These are phyloP conservation scores for Sclerotinia subarctica DNA, from an alignment of 2,329 filamentous ascomycete genomes.

Conservation along the genomic window DNA sequence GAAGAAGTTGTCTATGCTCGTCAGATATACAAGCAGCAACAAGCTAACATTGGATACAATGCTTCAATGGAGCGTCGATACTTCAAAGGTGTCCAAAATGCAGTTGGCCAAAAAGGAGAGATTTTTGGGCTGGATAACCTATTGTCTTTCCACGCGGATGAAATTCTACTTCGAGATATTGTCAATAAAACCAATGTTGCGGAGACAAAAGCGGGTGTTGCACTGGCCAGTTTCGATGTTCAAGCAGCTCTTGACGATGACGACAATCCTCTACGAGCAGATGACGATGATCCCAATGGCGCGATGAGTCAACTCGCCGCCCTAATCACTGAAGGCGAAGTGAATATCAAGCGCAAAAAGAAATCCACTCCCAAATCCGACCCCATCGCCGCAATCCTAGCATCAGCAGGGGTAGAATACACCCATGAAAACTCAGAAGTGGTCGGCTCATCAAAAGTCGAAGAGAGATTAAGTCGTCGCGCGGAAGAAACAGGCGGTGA, in stretches of 20 bases:
- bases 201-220: slow-evolving; percentile 82
- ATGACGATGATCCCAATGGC: slow-evolving; percentile 52
- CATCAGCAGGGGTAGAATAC: slow-evolving; percentile 85
- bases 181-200: slow-evolving; percentile 98
- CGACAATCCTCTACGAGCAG: slow-evolving; percentile 43
- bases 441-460: slow-evolving; percentile 86
- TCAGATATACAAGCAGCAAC: slow-evolving; percentile 98
- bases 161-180: slow-evolving; percentile 84
- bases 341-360: slow-evolving; percentile 40
- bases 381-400: slow-evolving; percentile 83
- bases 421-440: slow-evolving; percentile 97
- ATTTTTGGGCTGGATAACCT: slow-evolving; percentile 90
- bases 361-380: slow-evolving; percentile 53
- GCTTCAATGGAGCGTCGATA: slow-evolving; percentile 90
- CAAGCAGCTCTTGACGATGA: slow-evolving; percentile 57
- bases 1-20: slow-evolving; percentile 97
- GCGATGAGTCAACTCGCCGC: slow-evolving; percentile 71
- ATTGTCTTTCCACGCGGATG: slow-evolving; percentile 75
- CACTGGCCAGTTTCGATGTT: slow-evolving; percentile 73
- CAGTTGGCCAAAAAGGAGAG: slow-evolving; percentile 79
- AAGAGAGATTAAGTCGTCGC: slow-evolving; percentile 74
- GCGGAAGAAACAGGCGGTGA: slow-evolving; percentile 50
- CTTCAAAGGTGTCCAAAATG: slow-evolving; percentile 90
- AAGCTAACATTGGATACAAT: slow-evolving; percentile 95
- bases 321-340: slow-evolving; percentile 50